Conservation (phyloP, 2,329 filamentous ascomycete genomes). For the Pseudopyrenochaeta lycopersici region DNA sequence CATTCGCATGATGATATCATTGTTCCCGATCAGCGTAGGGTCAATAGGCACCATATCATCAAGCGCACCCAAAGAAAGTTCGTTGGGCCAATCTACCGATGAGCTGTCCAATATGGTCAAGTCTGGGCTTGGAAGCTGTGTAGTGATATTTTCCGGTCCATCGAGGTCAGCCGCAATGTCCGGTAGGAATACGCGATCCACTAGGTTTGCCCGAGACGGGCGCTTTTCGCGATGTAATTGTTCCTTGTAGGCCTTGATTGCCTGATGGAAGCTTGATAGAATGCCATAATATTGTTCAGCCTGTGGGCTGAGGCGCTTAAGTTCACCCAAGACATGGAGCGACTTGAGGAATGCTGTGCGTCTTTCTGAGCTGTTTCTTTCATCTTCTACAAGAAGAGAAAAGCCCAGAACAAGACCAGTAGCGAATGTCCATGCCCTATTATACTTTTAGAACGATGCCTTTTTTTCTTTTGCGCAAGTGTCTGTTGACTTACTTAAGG, state of each 20-base stretch:
- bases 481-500: conserved; percentile 59
- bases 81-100: conserved; percentile 14
- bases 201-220: conserved; percentile 7
- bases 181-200: conserved; percentile 20
- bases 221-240: conserved; percentile 12
- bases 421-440: conserved; percentile 64
- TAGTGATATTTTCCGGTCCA: conserved; percentile 12
- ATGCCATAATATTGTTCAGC: conserved; percentile 68
- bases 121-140: conserved; percentile 23
- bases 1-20: conserved; percentile 27
- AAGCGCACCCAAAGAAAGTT: conserved; percentile 8
- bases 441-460: neutral
- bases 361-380: conserved; percentile 54
- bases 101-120: conserved; percentile 14
- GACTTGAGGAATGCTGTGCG: conserved; percentile 62
- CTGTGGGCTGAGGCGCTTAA: conserved; percentile 62
- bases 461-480: neutral
- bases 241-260: conserved; percentile 26
- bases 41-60: conserved; percentile 12
- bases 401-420: conserved; percentile 67
- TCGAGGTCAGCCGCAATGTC: conserved; percentile 2
- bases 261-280: conserved; percentile 42
- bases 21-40: conserved; percentile 15
- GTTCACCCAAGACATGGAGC: conserved; percentile 58
- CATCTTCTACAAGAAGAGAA: conserved; percentile 62